Evolutionary conservation across 2,329 filamentous ascomycete species (phyloP).

Genomic region (Taxawa tesnikishii): DNA sequence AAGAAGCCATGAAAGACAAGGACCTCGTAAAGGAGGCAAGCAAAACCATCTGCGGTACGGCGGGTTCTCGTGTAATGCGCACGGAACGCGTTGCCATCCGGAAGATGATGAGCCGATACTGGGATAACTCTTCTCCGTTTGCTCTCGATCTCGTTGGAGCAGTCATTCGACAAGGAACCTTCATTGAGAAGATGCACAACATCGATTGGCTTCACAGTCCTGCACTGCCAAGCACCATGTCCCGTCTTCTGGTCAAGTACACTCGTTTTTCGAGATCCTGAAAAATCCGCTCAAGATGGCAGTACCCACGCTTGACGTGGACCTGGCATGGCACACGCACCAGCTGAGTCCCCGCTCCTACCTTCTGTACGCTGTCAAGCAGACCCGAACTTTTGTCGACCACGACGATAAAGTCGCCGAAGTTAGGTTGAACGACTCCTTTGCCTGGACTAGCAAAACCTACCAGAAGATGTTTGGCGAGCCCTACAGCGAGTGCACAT

Average conservation of each 20-base stretch:
- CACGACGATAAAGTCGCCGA: constrained; percentile 79
- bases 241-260: constrained; percentile 53
- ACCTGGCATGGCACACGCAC: constrained; percentile 72
- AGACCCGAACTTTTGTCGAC: constrained; percentile 51
- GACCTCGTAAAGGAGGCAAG: constrained; percentile 26
- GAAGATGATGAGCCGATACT: constrained; percentile 60
- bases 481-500: constrained; percentile 66
- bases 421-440: constrained; percentile 47
- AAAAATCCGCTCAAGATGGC: constrained; percentile 34
- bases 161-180: constrained; percentile 53
- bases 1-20: constrained; percentile 29
- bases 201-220: constrained; percentile 72
- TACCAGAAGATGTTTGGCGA: constrained; percentile 55
- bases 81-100: constrained; percentile 34
- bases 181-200: constrained; percentile 60
- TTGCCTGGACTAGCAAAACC: constrained; percentile 58
- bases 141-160: constrained; percentile 54
- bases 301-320: constrained; percentile 63
- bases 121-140: constrained; percentile 54
- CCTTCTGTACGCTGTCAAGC: constrained; percentile 40
- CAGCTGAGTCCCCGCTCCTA: constrained; percentile 56
- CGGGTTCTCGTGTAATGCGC: background rate
- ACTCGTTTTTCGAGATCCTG: constrained; percentile 52
- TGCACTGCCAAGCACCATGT: constrained; percentile 49
- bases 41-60: constrained; percentile 4